Evolutionary conservation across 208 protist genomes (phyloP).

Genomic region (Kentomonas sorsogonicus): DNA sequence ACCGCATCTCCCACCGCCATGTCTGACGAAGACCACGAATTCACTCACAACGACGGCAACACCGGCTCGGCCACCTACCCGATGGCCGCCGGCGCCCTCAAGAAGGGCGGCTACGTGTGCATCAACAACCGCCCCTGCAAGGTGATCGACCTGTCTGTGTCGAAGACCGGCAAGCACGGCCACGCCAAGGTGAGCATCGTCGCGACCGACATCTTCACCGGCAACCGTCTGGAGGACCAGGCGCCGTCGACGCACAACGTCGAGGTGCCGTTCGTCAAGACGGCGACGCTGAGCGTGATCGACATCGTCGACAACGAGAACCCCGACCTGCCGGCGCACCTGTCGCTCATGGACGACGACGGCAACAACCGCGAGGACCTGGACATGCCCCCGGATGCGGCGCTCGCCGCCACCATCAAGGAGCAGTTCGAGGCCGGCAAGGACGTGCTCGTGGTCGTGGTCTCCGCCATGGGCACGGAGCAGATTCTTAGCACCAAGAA

Average conservation of each 20-base stretch:
- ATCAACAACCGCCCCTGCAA: slow-evolving; percentile 95
- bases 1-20: slow-evolving; percentile 16
- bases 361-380: slow-evolving; percentile 94
- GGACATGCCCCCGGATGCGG: slow-evolving; percentile 88
- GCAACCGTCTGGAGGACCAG: slow-evolving; percentile 97
- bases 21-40: slow-evolving; percentile 72
- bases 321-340: slow-evolving; percentile 46
- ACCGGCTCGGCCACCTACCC: slow-evolving; percentile 84
- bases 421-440: slow-evolving; percentile 91
- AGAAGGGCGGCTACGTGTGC: slow-evolving; percentile 87
- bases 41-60: slow-evolving; percentile 52
- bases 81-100: slow-evolving; percentile 78
- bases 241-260: slow-evolving; percentile 97
- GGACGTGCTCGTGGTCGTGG: slow-evolving; percentile 92
- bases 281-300: slow-evolving; percentile 92
- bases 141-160: slow-evolving; percentile 97
- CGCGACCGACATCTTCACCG: slow-evolving; percentile 98
- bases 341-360: slow-evolving; percentile 91
- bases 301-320: slow-evolving; percentile 92
- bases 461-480: slow-evolving; percentile 95
- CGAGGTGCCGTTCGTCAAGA: slow-evolving; percentile 93
- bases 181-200: slow-evolving; percentile 98
- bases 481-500: slow-evolving; percentile 92
- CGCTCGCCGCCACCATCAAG: slow-evolving; percentile 87
- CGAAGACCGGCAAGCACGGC: slow-evolving; percentile 99